These are phyloP conservation scores for Candida orba DNA, from an alignment of 805 yeast species.

Conservation along the genomic window DNA sequence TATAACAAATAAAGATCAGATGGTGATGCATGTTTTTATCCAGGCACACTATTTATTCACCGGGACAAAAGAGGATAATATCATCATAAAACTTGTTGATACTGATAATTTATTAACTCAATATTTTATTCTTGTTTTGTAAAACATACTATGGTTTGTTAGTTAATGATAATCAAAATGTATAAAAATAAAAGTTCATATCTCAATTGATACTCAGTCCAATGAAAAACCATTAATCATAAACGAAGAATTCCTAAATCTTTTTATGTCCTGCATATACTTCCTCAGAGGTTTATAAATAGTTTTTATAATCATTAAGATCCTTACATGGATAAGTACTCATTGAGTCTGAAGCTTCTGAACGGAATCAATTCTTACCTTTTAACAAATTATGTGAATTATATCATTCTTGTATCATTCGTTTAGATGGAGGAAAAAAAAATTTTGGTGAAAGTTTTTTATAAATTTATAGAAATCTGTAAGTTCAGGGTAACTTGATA, in stretches of 20 bases:
- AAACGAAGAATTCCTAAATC: conserved; percentile 71
- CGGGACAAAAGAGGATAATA: conserved; percentile 29
- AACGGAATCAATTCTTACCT: too few species aligned
- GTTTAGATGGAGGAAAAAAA: too few species aligned
- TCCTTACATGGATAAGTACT: too few species aligned
- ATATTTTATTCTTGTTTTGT: neutral
- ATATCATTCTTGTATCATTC: too few species aligned
- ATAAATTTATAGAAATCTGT: neutral
- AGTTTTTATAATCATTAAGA: conserved; percentile 29
- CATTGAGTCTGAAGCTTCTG: too few species aligned
- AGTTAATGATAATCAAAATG: neutral
- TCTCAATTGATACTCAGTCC: too few species aligned
- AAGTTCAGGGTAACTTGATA: neutral
- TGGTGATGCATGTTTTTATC: conserved; percentile 95
- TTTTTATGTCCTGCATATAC: conserved; percentile 67
- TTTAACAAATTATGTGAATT: neutral
- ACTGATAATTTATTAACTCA: too few species aligned
- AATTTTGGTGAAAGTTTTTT: too few species aligned
- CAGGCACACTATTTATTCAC: conserved; percentile 65
- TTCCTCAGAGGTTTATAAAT: conserved; percentile 49
- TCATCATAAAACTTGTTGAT: conserved; percentile 14
- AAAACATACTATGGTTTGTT: neutral
- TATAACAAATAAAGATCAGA: conserved; percentile 44
- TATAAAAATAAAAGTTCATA: too few species aligned
- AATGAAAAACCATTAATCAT: conserved; percentile 33